Base-by-base conservation (phyloP, 257 asterid species). In the Oldenlandia corymbosa region DNA sequence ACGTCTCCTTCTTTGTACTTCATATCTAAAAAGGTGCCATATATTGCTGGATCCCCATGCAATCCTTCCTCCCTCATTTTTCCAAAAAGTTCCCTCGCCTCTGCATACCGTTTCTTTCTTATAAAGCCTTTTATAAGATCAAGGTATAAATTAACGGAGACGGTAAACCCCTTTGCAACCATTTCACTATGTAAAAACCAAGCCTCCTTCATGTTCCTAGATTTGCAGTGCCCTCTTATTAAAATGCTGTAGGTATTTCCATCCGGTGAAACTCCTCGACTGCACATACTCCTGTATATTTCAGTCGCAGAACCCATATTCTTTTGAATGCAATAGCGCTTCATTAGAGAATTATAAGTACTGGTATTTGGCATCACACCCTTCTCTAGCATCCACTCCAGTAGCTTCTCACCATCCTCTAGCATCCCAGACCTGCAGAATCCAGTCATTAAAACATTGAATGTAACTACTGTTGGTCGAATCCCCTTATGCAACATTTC, bases 141-240 rank as follows among this genome's bases (percentile, higher is more conserved):
- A 67, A 81, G 73, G 73, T 92, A 90, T 16, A 89, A 77, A 78
- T 84, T 88, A 58, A 65, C 78, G 7, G 90, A 74, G 46, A 75
- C 76, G 60, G 68, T 37, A 78, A 30, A 74, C 54, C 96, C 97
- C 80, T 80, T 90, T 74, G 74, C 83, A 55, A 76, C 79, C 87
- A 85, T 77, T 67, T 87, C 95, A 79, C 75, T 78, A 51, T 62
- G 84, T 79, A 92, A 73, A 81, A 76, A 92, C 94, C 94, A 90
- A 7, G 95, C 92, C 80, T 93, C 97, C 85, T 90, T 93, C 97
- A 93, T 93, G 74, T 93, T 93, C 79, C 99, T 87, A 52, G 88
- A 94, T 71, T 84, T 93, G 75, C 95, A 85, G 74, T 92, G 99
- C 68, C 97, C 99, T 76, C 85, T 82, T 74, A 90, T 74, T 70